Conservation (phyloP, 1,139 yeast species). For the Groenewaldozyma auringiensis region DNA sequence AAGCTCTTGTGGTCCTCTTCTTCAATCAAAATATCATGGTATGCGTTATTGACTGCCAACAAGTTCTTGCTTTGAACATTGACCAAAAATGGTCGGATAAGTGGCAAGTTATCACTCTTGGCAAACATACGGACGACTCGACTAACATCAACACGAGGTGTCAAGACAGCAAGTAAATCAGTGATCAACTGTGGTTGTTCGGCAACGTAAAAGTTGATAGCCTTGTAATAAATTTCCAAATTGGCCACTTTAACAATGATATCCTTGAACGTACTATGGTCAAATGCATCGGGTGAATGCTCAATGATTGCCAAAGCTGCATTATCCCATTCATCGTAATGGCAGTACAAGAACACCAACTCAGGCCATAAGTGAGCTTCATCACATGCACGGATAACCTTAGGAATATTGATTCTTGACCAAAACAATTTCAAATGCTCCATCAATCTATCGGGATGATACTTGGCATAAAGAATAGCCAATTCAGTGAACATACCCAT, state of each 20-base stretch:
- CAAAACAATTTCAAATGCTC: conserved; percentile 96
- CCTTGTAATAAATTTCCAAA: conserved; percentile 94
- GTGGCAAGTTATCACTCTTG: conserved; percentile 90
- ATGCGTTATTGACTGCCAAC: conserved; percentile 87
- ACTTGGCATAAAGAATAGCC: conserved; percentile 84
- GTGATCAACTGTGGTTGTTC: conserved; percentile 89
- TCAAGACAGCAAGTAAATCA: conserved; percentile 73
- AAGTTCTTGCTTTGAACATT: conserved; percentile 87
- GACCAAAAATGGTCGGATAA: conserved; percentile 89
- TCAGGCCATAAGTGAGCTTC: conserved; percentile 95
- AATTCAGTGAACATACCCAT: conserved; percentile 99
- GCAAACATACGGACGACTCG: conserved; percentile 93
- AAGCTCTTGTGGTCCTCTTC: conserved; percentile 93
- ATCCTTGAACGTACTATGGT: conserved; percentile 90
- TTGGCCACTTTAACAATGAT: conserved; percentile 91
- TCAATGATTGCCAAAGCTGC: conserved; percentile 98
- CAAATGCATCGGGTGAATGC: conserved; percentile 87
- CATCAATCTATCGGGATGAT: conserved; percentile 85
- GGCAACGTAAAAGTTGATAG: conserved; percentile 85
- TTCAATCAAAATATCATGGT: conserved; percentile 90
- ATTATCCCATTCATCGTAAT: conserved; percentile 98
- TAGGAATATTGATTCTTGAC: conserved; percentile 97
- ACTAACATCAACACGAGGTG: conserved; percentile 91
- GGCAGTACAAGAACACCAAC: conserved; percentile 90
- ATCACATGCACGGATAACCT: conserved; percentile 91